Evolutionary conservation across 352 stramenopile species (phyloP).

Genomic region (Globisporangium acanthophoron): DNA sequence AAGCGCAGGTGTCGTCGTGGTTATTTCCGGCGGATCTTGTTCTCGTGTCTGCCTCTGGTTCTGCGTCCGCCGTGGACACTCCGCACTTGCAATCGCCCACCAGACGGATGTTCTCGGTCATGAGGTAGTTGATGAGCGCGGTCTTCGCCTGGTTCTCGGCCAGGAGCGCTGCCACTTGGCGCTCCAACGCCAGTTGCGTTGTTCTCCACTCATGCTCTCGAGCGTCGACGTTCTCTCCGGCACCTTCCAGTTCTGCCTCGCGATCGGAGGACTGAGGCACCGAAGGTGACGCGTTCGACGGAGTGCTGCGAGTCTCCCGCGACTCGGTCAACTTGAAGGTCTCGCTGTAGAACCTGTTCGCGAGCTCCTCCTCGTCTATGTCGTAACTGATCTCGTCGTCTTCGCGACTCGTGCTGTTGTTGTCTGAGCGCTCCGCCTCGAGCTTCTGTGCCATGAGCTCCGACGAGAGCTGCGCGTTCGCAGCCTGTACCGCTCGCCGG

Average conservation of each 20-base stretch:
- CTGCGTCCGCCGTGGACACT: not conserved
- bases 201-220: slow-evolving; percentile 3
- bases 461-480: slow-evolving; percentile 12
- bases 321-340: slow-evolving; percentile 3
- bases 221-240: not conserved
- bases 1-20: not conserved
- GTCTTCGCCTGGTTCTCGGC: slow-evolving; percentile 10
- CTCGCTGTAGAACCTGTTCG: slow-evolving; percentile 8
- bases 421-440: not conserved
- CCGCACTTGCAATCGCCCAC: slow-evolving; percentile 5
- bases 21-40: not conserved
- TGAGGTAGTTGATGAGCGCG: slow-evolving; percentile 9
- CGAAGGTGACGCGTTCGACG: not conserved
- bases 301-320: slow-evolving; percentile 2
- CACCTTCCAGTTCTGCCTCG: not conserved
- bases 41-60: not conserved
- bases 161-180: slow-evolving; percentile 10
- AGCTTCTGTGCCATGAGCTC: slow-evolving; percentile 13
- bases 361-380: slow-evolving; percentile 9
- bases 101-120: slow-evolving; percentile 9
- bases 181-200: slow-evolving; percentile 9
- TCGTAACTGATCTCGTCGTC: slow-evolving; percentile 4
- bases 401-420: not conserved
- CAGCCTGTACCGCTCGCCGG: not conserved
- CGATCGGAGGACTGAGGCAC: not conserved